Evolutionary conservation across 2,329 filamentous ascomycete genomes (phyloP), one percentile per base, ranked within the genome.

Genomic region (Gaeumannomyces sp.): DNA sequence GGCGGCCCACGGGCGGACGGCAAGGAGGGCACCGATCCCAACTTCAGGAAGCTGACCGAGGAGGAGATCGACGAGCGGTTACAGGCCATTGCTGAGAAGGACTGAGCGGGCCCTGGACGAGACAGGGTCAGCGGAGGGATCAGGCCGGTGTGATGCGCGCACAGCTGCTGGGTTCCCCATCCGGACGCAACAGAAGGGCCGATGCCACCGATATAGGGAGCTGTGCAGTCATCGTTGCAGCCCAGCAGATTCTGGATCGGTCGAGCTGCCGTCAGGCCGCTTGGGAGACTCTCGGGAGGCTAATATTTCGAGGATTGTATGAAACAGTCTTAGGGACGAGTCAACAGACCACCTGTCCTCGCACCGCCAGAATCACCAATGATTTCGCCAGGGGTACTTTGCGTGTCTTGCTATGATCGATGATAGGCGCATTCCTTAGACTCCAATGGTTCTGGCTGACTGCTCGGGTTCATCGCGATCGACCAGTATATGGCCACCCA

Each of bases 11-110:
- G 87, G 72, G 79, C 83, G 66, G 92, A 96, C 74, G 94, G 93
- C 70, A 85, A 91, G 79, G 91, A 96, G 76, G 92, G 92, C 69
- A 90, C 89, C 68, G 85, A 92, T 73, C 79, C 89, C 62, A 83
- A 82, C 68, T 99, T 99, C 84, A 88, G 93, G 76, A 90, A 89
- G 71, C 84, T 99, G 78, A 96, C 91, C 35, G 94, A 97, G 79
- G 93, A 98, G 50, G 94, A 99, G 86, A 97, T 99, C 77, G 95
- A 99, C 74, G 95, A 98, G 80, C 87, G 95, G 79, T 86, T 99
- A 81, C 93, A 98, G 80, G 93, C 94, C 65, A 99, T 99, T 78
- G 93, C 93, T 66, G 95, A 99, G 85, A 98, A 97, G 86, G 95
- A 99, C 80, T 99, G 57, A 56, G 58, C 62, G 22, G 61, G 65